Evolutionary conservation across 139 green algal genomes (phyloP), one percentile per base, ranked within the genome.

Genomic region (Asterochloris sp.): DNA sequence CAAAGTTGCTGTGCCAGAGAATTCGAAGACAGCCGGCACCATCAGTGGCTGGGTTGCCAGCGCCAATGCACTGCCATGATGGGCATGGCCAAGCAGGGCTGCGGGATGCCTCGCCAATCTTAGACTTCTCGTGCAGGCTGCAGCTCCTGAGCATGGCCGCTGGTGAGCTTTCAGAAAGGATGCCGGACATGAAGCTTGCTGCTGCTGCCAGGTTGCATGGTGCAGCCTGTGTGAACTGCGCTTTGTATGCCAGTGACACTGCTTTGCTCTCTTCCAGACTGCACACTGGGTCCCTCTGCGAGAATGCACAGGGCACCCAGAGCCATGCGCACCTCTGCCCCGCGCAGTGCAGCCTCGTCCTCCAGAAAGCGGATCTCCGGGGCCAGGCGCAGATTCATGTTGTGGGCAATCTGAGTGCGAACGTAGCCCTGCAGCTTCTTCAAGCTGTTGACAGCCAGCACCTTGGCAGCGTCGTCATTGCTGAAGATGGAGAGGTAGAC

Each of bases 341-440:
- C 15, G 28, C 63, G 63, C 74, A 21, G 21, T 71, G 9, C 81
- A 96, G 87, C 21, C n/a, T 98, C 92, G 76, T 99, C 95, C 61
- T 91, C 84, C 38, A 98, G 84, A 82, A 98, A 98, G 4, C 96
- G 79, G 67, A 97, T 90, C 82, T 99, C 96, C 11, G 96, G 96
- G 0, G 89, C 95, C 16, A 97, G 84, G 12, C 96, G 89, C 80
- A 98, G 87, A 60, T 87, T 82, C 26, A 92, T 84, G 38, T 71
- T 62, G 13, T 8, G 17, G 21, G 73, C 83, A 15, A 98, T 91
- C 23, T 92, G 88, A 23, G 82, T 87, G 0, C 96, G 87, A 73
- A 98, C 95, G 86, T 98, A 98, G 23, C 76, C 19, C 88, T 95
- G 85, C 28, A 76, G 54, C 63, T 14, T 13, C 79, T 13, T 28